A percentile compares a stretch with the other conserved stretches of the same genome.
Conservation (phyloP, 1,139 yeast species). For the Kurtzmaniella quercitrusa region DNA sequence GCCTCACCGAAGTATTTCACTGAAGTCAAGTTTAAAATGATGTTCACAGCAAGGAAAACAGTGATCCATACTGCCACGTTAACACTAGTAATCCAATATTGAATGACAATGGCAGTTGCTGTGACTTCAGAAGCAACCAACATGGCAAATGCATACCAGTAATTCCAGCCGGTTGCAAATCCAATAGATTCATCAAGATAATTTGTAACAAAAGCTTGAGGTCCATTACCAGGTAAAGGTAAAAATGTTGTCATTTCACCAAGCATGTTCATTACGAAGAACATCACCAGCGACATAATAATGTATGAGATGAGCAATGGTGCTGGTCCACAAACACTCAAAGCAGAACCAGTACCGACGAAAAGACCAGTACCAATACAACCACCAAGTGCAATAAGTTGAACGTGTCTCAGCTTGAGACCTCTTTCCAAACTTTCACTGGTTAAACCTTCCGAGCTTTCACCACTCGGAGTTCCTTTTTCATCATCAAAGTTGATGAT, state of each 20-base stretch:
- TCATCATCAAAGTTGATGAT: conserved; percentile 28
- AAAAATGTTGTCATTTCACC: conserved; percentile 61
- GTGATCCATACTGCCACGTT: conserved; percentile 54
- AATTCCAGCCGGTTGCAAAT: conserved; percentile 47
- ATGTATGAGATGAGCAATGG: conserved; percentile 43
- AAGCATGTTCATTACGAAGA: conserved; percentile 52
- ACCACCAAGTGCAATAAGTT: conserved; percentile 36
- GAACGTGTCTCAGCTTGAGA: conserved; percentile 34
- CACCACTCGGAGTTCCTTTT: conserved; percentile 19
- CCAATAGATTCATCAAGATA: conserved; percentile 35
- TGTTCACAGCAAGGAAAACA: conserved; percentile 38
- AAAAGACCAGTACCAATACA: conserved; percentile 41
- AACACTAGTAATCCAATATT: conserved; percentile 54
- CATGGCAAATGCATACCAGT: conserved; percentile 47
- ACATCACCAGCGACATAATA: conserved; percentile 49
- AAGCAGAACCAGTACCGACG: conserved; percentile 46
- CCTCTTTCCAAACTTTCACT: conserved; percentile 28
- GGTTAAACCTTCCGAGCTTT: conserved; percentile 17
- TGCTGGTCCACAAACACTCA: conserved; percentile 49
- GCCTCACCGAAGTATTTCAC: conserved; percentile 60
- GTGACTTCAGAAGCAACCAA: conserved; percentile 49
- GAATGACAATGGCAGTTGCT: conserved; percentile 48
- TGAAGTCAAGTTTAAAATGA: conserved; percentile 38
- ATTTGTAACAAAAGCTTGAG: conserved; percentile 34
- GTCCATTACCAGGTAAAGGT: conserved; percentile 47